phyloP scores from a whole-genome alignment of 345 rosid genomes.

The Euclidium syriacum region DNA sequence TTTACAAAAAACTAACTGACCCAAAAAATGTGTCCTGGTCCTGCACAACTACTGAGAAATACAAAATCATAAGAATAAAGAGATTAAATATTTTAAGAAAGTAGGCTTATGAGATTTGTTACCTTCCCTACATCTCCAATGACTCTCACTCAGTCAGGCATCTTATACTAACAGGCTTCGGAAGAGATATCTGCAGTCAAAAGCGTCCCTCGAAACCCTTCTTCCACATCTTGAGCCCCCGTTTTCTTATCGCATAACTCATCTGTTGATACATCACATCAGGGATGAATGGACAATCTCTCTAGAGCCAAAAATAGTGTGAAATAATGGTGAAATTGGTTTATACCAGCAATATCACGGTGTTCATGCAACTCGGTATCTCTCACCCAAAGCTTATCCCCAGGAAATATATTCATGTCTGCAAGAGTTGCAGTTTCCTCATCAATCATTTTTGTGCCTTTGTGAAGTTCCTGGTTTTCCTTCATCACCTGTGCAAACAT shows the following conservation, averaged over 20 bases:
- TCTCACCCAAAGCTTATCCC: slow-evolving; percentile 95
- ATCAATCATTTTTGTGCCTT: slow-evolving; percentile 73
- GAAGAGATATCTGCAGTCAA: slow-evolving; percentile 68
- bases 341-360: slow-evolving; percentile 99
- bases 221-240: slow-evolving; percentile 55
- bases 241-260: slow-evolving; percentile 69
- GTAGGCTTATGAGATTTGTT: background rate
- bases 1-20: slow-evolving; percentile 19
- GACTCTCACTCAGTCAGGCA: background rate
- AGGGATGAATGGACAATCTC: background rate
- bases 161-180: slow-evolving; percentile 32
- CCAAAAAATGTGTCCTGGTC: slow-evolving; percentile 18
- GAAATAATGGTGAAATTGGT: background rate
- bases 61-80: background rate
- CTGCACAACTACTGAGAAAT: slow-evolving; percentile 28
- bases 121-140: slow-evolving; percentile 18
- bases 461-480: slow-evolving; percentile 91
- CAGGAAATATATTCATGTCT: slow-evolving; percentile 89
- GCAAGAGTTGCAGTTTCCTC: slow-evolving; percentile 92
- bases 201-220: slow-evolving; percentile 89
- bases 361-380: slow-evolving; percentile 92
- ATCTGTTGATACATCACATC: slow-evolving; percentile 52
- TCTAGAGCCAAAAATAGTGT: background rate
- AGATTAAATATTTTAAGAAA: background rate
- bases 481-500: slow-evolving; percentile 89